Evolutionary conservation across 805 yeast species (phyloP), one percentile per base, ranked within the genome.

Genomic region (Candida wancherniae): DNA sequence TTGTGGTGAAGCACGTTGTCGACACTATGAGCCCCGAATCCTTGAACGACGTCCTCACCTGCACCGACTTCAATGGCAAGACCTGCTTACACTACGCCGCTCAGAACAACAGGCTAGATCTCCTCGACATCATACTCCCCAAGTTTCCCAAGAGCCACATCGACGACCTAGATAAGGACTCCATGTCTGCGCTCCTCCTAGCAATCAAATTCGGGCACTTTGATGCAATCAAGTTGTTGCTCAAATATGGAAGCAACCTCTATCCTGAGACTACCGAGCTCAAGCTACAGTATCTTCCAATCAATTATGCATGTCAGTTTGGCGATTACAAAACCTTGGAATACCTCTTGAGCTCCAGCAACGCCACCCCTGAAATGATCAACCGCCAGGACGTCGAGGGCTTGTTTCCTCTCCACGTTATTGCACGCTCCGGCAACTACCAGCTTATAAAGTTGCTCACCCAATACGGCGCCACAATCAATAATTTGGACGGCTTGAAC

Each of bases 41-140:
- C 0, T 31, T 53, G 3, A 29, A 39, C 7, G 41, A 50, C 4
- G 37, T 64, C 7, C 50, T 64, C 13, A 47, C 49, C 3, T 39
- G 57, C 21, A 73, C 69, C 47, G 94, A 84, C 54, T 66, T 73
- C 28, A 75, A 77, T 43, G 94, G 94, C 3, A 71, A 90, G 41
- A 77, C 81, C 1, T 88, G 97, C 14, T 60, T 92, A 11, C 97
- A 90, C 56, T 86, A 87, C 52, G 94, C 95, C 4, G 72, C 94
- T 3, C 73, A 73, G 44, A 67, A 72, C 42, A 67, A 71, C 39
- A 48, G 71, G 29, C 54, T 62, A 10, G 72, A 66, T 36, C 48
- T 75, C 19, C 47, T 77, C 19, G 57, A 55, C 17, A 51, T 61
- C 7, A 51, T 77, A 7, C 53, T 74, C 15, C 61, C 64, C 2